Percentiles rank a stretch among this genome's conserved stretches.
These are phyloP conservation scores for Calcarisporium arbuscula DNA, from an alignment of 2,329 filamentous ascomycete species.

Conservation along the genomic window DNA sequence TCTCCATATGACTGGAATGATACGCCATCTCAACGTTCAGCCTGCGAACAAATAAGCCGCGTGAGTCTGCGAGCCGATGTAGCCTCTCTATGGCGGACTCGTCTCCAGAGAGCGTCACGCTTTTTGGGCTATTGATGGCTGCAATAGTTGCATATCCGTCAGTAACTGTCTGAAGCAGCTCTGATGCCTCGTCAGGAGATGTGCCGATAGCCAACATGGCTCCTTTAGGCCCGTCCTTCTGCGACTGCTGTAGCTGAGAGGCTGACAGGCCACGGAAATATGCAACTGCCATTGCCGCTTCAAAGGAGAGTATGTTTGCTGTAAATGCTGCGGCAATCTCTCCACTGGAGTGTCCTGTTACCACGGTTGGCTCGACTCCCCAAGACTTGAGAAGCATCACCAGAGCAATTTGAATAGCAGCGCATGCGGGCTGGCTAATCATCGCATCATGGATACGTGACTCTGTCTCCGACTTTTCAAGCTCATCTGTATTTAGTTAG, in stretches of 20 bases:
- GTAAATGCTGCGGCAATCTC: slow-evolving; percentile 29
- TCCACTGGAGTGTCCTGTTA: slow-evolving; percentile 25
- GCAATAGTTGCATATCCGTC: slow-evolving; percentile 14
- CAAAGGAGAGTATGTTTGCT: slow-evolving; percentile 17
- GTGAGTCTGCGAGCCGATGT: slow-evolving; percentile 15
- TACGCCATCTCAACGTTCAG: slow-evolving; percentile 28
- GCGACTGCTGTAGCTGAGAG: slow-evolving; percentile 4
- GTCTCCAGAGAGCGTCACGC: slow-evolving; percentile 25
- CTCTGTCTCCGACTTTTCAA: slow-evolving; percentile 10
- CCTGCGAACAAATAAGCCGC: slow-evolving; percentile 22
- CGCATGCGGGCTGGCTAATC: slow-evolving; percentile 28
- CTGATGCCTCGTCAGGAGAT: slow-evolving; percentile 3
- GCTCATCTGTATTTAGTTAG: slow-evolving; percentile 21
- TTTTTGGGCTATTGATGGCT: slow-evolving; percentile 20
- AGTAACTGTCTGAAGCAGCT: slow-evolving; percentile 5
- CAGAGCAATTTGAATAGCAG: slow-evolving; percentile 30
- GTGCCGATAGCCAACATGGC: slow-evolving; percentile 18
- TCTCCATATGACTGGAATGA: slow-evolving; percentile 15
- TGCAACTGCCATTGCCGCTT: slow-evolving; percentile 11
- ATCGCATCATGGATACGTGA: slow-evolving; percentile 19
- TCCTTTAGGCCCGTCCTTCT: slow-evolving; percentile 5
- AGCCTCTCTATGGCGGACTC: slow-evolving; percentile 16
- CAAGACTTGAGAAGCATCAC: slow-evolving; percentile 22
- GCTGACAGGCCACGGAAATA: slow-evolving; percentile 14
- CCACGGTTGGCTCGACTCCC: slow-evolving; percentile 17